Evolutionary conservation across 805 yeast genomes (phyloP), one percentile per base, ranked within the genome.

Genomic region (Barnettozyma sucrosica): DNA sequence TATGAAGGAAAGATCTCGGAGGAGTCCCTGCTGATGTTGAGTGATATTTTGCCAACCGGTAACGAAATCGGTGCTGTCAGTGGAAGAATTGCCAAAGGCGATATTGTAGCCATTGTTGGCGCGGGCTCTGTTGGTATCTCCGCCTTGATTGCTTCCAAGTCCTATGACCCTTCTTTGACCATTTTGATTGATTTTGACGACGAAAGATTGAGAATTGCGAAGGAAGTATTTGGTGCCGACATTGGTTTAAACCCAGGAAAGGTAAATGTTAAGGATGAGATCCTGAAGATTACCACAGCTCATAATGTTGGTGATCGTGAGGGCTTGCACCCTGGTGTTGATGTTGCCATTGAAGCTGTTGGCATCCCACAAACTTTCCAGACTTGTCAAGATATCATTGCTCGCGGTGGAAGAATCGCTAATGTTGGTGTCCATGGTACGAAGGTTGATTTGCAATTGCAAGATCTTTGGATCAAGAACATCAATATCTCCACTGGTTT

Each of bases 81-180:
- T n/a, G 76, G 77, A 37, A 69, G 71, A 45, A 68, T 80, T 46
- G 64, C 68, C 39, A 68, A 74, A 52, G 82, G 80, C 51, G 86
- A 81, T 55, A 54, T 68, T 26, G 84, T 81, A 25, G 83, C 81
- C 20, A 79, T 81, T 49, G 80, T 80, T 44, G 87, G 87, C 42
- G 74, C 81, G 34, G 87, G 87, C 2, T 84, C 86, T 6, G 81
- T 81, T 44, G 87, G 87, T 30, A 66, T 80, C 44, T 75, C 82
- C 44, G 79, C 83, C n/a, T 74, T 83, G 43, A 65, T 79, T 32
- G 76, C 77, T 10, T 76, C 83, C 14, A 71, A 73, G 52, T 64
- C 75, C 10, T 71, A 70, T 52, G 76, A 82, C 6, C 85, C 86
- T n/a, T 59, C 74, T 6, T 62, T 70, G 37, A 75, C 80, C 26